Percentiles rank a stretch among this genome's conserved stretches.
Conservation (phyloP, 2,329 filamentous ascomycete genomes). For the Fusarium musae region DNA sequence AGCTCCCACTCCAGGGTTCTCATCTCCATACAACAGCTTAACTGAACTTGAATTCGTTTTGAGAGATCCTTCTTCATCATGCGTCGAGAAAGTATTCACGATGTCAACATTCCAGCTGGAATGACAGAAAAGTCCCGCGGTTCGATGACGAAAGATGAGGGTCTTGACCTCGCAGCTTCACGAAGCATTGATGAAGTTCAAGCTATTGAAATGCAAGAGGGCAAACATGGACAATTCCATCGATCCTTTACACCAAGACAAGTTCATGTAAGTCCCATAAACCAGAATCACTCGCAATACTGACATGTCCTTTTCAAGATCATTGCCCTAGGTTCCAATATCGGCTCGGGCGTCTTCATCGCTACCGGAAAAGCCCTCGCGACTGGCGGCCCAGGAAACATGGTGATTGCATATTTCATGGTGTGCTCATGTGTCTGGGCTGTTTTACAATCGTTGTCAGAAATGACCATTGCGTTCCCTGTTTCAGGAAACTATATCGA, state of each 20-base stretch:
- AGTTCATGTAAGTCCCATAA: conserved; percentile 24
- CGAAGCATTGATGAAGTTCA: conserved; percentile 15
- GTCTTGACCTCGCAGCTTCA: not conserved
- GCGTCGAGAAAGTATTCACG: conserved; percentile 15
- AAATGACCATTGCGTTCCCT: conserved; percentile 37
- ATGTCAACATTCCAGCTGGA: conserved; percentile 3
- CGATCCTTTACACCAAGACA: conserved; percentile 36
- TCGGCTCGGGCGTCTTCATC: conserved; percentile 36
- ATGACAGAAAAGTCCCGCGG: conserved; percentile 14
- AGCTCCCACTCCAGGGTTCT: not conserved
- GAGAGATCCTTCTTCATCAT: conserved; percentile 1
- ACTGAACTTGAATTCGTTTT: not conserved
- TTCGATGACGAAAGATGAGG: conserved; percentile 24
- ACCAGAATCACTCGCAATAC: not conserved
- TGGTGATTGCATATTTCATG: conserved; percentile 33
- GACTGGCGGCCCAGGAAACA: conserved; percentile 31
- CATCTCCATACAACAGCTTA: not conserved
- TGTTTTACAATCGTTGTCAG: conserved; percentile 28
- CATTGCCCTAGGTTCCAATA: conserved; percentile 33
- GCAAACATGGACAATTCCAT: conserved; percentile 31
- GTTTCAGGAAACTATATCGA: conserved; percentile 36
- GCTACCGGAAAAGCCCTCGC: conserved; percentile 31
- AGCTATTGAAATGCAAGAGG: conserved; percentile 17
- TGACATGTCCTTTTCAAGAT: not conserved
- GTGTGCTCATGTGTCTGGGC: conserved; percentile 35